Evolutionary conservation across 140 eudicot species (phyloP), one percentile per base, ranked within the genome.

Genomic region (Senecio squalidus): DNA sequence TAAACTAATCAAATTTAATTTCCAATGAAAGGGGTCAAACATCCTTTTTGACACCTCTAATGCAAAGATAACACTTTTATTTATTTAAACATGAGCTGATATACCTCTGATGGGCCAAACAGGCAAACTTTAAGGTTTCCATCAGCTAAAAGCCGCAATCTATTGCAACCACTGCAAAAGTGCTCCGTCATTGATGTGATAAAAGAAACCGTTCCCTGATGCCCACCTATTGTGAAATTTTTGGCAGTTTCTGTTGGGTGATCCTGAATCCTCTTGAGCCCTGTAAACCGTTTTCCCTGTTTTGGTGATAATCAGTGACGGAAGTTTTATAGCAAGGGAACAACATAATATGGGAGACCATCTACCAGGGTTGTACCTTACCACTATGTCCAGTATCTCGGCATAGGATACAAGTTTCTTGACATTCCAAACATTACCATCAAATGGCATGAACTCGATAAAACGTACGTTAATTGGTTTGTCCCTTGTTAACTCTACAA

Each of bases 361-460:
- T 63, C 58, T 54, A 57, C 66, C 26, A 78, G 71, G 68, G 38
- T 62, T 82, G 69, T 79, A 83, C 94, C 95, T 78, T 81, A 89
- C 97, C 95, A 89, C 94, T 74, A 45, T 82, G 79, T 89, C 95
- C 79, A 82, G 26, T 93, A 89, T 85, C 68, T 89, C 96, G n/a
- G 86, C 71, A 71, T 87, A 87, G 6, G 96, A 76, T 51, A 89
- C 89, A 31, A 89, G 89, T 79, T 91, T 91, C 91, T 91, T 91
- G 69, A 81, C 94, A 75, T 91, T 86, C 98, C 98, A 91, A 59
- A 91, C 96, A 67, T 91, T 91, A 48, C 98, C 98, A 71, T 91
- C 96, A 50, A 91, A 91, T 7, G 98, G 96, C 98, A 91, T 91
- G 60, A 91, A 91, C 86, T 91, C 96, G 46, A 91, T 91, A 72